A percentile compares a stretch with the other conserved stretches of the same genome.
Conservation (phyloP, 2,329 filamentous ascomycete genomes). For the Sporothrix luriei region DNA sequence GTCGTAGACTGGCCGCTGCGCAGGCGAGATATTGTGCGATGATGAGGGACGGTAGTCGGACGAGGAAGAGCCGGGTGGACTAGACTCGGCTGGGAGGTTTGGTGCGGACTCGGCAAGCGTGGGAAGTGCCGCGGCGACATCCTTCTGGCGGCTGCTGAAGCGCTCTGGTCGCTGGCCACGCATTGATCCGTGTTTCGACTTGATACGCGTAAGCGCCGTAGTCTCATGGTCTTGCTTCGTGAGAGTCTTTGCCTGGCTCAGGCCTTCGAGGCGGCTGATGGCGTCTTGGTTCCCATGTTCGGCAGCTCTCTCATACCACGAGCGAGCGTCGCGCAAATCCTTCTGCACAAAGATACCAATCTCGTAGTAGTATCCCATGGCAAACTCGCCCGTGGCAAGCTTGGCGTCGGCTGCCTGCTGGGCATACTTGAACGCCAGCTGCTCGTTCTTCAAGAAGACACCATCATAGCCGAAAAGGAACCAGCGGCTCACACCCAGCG, state of each 20-base stretch:
- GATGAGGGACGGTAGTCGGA: constrained; percentile 48
- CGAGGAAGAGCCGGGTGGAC: constrained; percentile 36
- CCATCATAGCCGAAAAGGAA: constrained; percentile 94
- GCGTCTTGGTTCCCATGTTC: constrained; percentile 93
- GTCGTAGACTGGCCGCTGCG: constrained; percentile 43
- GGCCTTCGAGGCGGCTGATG: constrained; percentile 75
- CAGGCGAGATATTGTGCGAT: constrained; percentile 44
- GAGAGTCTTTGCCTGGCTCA: constrained; percentile 78
- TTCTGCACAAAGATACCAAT: constrained; percentile 91
- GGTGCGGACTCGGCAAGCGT: constrained; percentile 51
- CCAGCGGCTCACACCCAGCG: constrained; percentile 97
- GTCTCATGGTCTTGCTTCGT: constrained; percentile 93
- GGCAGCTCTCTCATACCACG: constrained; percentile 89
- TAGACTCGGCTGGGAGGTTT: constrained; percentile 40
- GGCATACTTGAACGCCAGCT: constrained; percentile 87
- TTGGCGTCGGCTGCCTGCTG: constrained; percentile 80
- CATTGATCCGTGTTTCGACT: constrained; percentile 73
- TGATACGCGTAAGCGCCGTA: constrained; percentile 85
- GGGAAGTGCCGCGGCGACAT: constrained; percentile 48
- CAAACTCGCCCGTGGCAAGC: constrained; percentile 89
- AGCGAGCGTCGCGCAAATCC: constrained; percentile 76
- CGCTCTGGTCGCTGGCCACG: constrained; percentile 63
- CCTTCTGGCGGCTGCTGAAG: constrained; percentile 49
- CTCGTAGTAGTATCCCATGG: constrained; percentile 95
- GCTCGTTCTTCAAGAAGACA: constrained; percentile 92